Conservation (phyloP, 768 basidiomycete genomes). For the Inosperma sp. region DNA sequence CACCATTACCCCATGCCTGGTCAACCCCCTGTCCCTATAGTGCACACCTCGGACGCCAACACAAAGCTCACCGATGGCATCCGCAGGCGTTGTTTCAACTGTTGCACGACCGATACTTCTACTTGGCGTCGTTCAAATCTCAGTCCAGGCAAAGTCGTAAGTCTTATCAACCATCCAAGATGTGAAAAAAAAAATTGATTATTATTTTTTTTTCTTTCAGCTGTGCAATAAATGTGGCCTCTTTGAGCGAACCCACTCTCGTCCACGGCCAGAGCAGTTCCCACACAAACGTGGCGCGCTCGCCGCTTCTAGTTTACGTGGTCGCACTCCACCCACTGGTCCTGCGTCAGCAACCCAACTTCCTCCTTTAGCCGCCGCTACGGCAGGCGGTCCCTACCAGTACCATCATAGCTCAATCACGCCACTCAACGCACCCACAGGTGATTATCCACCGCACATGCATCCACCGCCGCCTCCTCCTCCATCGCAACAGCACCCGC, state of each 20-base stretch:
- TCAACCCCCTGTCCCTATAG: slow-evolving; percentile 30
- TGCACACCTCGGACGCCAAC: slow-evolving; percentile 72
- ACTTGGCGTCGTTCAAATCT: slow-evolving; percentile 78
- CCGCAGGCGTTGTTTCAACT: slow-evolving; percentile 76
- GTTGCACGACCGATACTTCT: slow-evolving; percentile 78
- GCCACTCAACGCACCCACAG: slow-evolving; percentile 27
- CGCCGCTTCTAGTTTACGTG: slow-evolving; percentile 45
- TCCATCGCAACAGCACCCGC: neutral
- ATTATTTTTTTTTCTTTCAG: slow-evolving; percentile 23
- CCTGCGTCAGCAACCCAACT: slow-evolving; percentile 25
- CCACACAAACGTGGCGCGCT: slow-evolving; percentile 75
- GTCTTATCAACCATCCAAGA: slow-evolving; percentile 17
- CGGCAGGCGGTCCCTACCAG: slow-evolving; percentile 32
- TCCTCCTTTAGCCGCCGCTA: slow-evolving; percentile 42
- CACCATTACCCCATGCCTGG: slow-evolving; percentile 33
- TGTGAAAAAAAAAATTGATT: slow-evolving; percentile 8
- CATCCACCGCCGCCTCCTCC: slow-evolving; percentile 3
- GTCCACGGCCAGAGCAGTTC: slow-evolving; percentile 75
- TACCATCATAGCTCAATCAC: slow-evolving; percentile 28
- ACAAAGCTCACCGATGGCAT: slow-evolving; percentile 78
- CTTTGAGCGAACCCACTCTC: slow-evolving; percentile 76
- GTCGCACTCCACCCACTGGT: slow-evolving; percentile 44
- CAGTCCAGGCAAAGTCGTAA: slow-evolving; percentile 72
- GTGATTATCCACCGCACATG: slow-evolving; percentile 4
- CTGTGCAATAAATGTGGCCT: slow-evolving; percentile 72